Conservation (phyloP, 1,284 basidiomycete species). For the Cutaneotrichosporon spelunceum region DNA sequence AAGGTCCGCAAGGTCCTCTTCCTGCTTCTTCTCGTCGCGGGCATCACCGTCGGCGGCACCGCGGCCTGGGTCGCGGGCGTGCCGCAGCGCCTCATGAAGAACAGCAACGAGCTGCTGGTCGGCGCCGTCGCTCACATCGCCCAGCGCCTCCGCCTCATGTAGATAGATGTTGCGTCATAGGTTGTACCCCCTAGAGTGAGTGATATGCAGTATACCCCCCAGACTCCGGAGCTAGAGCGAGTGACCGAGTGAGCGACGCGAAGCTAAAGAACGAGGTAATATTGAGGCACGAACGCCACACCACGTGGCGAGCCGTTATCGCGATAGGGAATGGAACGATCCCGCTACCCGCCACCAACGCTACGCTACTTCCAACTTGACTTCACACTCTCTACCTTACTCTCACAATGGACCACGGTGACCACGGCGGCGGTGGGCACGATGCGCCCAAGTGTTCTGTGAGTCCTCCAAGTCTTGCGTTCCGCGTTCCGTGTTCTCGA, state of each 20-base stretch:
- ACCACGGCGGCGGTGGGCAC: slow-evolving; percentile 15
- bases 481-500: no score
- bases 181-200: not conserved
- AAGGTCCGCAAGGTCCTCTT: slow-evolving; percentile 4
- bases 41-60: not conserved
- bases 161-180: not conserved
- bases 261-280: no score
- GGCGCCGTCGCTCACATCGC: not conserved
- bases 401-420: slow-evolving; percentile 24
- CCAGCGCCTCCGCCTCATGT: not conserved
- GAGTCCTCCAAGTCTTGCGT: not conserved
- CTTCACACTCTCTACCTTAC: not conserved
- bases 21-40: not conserved
- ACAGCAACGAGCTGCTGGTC: not conserved
- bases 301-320: no score
- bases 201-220: not conserved
- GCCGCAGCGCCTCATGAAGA: not conserved
- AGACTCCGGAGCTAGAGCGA: no score
- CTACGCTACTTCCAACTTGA: not conserved
- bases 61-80: not conserved
- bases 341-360: not conserved
- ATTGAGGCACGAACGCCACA: no score
- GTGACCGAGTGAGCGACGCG: no score
- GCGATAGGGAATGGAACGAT: no score
- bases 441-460: slow-evolving; percentile 23